Percentiles rank a stretch among this genome's conserved stretches.
These are phyloP conservation scores for Colletotrichum melonis DNA, from an alignment of 2,329 filamentous ascomycete genomes.

Conservation along the genomic window DNA sequence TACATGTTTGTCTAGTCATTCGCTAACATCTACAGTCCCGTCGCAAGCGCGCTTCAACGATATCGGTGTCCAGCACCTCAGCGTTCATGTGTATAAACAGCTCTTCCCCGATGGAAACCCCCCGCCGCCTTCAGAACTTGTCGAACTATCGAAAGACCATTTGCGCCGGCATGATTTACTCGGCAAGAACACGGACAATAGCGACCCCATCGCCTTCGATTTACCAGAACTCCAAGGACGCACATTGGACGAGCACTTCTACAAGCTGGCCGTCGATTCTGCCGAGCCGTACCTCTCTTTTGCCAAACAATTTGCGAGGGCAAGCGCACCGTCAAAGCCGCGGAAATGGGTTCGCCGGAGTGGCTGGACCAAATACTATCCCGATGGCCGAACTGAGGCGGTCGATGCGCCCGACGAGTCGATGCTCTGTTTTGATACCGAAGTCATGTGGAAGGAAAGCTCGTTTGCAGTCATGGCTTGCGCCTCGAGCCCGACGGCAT, in stretches of 20 bases:
- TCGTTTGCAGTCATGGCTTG: constrained; percentile 97
- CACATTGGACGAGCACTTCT: constrained; percentile 93
- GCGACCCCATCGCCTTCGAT: constrained; percentile 84
- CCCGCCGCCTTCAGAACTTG: constrained; percentile 75
- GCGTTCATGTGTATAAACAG: constrained; percentile 83
- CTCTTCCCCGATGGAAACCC: constrained; percentile 74
- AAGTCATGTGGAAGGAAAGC: constrained; percentile 95
- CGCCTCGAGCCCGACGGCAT: constrained; percentile 86
- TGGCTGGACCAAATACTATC: constrained; percentile 94
- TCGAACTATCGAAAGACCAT: constrained; percentile 85
- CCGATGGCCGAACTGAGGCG: constrained; percentile 75
- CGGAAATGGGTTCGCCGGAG: constrained; percentile 81
- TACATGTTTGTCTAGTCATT: neutral
- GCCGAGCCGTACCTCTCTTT: constrained; percentile 84
- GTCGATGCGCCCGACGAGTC: constrained; percentile 83
- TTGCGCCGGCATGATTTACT: constrained; percentile 85
- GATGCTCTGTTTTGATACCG: constrained; percentile 93
- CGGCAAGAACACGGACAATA: constrained; percentile 87
- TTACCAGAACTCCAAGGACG: constrained; percentile 82
- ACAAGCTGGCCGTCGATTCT: constrained; percentile 85
- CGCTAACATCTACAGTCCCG: constrained; percentile 48
- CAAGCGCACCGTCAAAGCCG: constrained; percentile 68
- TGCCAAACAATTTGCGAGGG: constrained; percentile 79
- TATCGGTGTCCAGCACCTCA: constrained; percentile 94
- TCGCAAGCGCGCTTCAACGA: constrained; percentile 84